These are phyloP conservation scores for Penicillium capsulatum DNA, from an alignment of 2,329 filamentous ascomycete genomes.

Conservation along the genomic window DNA sequence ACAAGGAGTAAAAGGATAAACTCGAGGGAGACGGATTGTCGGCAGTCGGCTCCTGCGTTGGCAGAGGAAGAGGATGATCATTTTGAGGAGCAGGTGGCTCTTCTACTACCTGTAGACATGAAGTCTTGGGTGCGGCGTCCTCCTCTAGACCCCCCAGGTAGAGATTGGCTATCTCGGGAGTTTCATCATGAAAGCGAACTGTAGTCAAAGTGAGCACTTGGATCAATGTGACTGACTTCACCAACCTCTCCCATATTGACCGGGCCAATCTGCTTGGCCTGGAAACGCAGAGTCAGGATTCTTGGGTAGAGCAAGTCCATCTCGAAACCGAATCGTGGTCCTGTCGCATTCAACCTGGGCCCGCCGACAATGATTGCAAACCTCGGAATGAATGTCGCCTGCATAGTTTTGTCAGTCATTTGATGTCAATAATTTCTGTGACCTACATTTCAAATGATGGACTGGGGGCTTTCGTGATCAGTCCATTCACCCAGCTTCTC, in stretches of 20 bases:
- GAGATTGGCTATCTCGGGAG: conserved; percentile 12
- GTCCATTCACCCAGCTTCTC: too few relatives aligned
- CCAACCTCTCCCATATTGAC: conserved; percentile 17
- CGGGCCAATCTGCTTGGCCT: conserved; percentile 14
- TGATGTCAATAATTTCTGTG: too few relatives aligned
- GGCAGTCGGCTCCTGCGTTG: too few relatives aligned
- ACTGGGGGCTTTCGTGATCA: too few relatives aligned
- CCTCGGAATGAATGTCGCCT: conserved; percentile 18
- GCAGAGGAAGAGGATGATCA: too few relatives aligned
- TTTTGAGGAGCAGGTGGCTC: too few relatives aligned
- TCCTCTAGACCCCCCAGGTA: conserved; percentile 7
- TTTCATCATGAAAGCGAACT: conserved; percentile 26
- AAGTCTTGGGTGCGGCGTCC: too few relatives aligned
- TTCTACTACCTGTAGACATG: too few relatives aligned
- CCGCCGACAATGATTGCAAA: conserved; percentile 17
- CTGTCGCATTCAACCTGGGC: conserved; percentile 18
- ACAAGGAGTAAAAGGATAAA: conserved; percentile 7
- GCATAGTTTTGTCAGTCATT: background rate
- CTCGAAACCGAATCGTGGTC: conserved; percentile 22
- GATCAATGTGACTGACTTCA: too few relatives aligned
- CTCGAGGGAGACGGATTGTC: conserved; percentile 5
- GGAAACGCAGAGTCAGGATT: conserved; percentile 15
- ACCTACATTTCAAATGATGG: conserved; percentile 25
- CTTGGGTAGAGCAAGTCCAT: conserved; percentile 13
- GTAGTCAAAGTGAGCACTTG: too few relatives aligned